Evolutionary conservation across 495 filamentous ascomycete species (phyloP).

Genomic region (Aspergillus nidulans): DNA sequence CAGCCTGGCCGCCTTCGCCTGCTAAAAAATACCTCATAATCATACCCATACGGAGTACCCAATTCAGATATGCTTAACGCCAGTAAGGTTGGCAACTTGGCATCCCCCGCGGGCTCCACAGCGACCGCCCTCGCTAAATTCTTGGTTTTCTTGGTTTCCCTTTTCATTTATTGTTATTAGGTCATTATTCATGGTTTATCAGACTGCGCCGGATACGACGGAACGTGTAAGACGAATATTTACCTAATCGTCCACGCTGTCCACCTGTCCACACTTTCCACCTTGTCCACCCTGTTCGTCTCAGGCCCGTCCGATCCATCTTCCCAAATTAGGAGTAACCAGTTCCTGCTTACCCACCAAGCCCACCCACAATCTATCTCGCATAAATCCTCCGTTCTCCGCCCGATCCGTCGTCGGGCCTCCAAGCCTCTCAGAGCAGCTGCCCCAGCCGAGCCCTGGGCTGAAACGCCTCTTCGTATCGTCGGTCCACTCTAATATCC

Average conservation of each 20-base stretch:
- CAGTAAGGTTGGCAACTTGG: constrained; percentile 39
- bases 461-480: constrained; percentile 1
- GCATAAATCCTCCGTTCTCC: constrained; percentile 1
- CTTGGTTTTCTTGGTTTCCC: not conserved
- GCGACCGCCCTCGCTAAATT: not conserved
- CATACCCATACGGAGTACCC: no score
- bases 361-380: not conserved
- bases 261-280: no score
- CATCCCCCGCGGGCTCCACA: constrained; percentile 21
- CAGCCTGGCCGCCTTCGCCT: not conserved
- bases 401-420: not conserved
- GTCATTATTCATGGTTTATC: no score
- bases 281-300: no score
- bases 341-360: constrained; percentile 8
- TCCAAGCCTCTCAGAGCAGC: constrained; percentile 3
- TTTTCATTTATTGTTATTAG: no score
- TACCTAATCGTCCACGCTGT: no score
- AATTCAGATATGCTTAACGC: constrained; percentile 40
- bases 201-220: not conserved
- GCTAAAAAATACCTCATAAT: not conserved
- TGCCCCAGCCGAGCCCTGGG: constrained; percentile 2
- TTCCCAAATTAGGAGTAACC: constrained; percentile 1
- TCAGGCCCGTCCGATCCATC: not conserved
- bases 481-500: not conserved
- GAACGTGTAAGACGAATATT: not conserved